Conservation (phyloP, 495 filamentous ascomycete species). For the Lophiostoma macrostomum region DNA sequence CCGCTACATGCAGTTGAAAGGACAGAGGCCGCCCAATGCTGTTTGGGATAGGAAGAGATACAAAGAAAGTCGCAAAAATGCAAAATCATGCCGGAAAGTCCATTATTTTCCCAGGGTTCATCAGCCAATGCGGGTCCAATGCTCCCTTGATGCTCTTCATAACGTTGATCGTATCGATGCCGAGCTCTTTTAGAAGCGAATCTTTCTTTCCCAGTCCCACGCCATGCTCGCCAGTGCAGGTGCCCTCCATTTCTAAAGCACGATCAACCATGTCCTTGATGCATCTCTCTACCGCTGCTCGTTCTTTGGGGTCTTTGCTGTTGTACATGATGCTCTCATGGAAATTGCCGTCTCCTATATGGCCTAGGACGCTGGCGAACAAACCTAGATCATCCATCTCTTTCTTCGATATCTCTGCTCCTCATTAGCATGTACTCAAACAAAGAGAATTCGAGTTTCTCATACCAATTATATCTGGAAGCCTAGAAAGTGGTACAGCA, state of each 20-base stretch:
- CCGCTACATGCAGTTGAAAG: conserved; percentile 9
- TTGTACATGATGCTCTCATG: conserved; percentile 88
- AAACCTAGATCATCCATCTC: conserved; percentile 81
- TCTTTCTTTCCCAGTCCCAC: conserved; percentile 87
- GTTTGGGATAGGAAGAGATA: not conserved
- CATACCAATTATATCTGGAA: conserved; percentile 79
- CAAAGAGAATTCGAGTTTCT: not conserved
- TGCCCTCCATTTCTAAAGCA: conserved; percentile 89
- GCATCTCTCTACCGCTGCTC: conserved; percentile 68
- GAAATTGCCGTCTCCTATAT: conserved; percentile 90
- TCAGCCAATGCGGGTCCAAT: conserved; percentile 85
- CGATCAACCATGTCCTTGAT: conserved; percentile 86
- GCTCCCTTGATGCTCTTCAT: conserved; percentile 83
- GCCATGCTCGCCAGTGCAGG: conserved; percentile 88
- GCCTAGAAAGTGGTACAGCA: conserved; percentile 78
- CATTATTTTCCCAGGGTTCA: conserved; percentile 92
- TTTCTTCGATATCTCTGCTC: conserved; percentile 74
- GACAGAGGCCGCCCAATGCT: conserved; percentile 29
- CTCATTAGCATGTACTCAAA: not conserved
- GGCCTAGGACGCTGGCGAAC: conserved; percentile 81
- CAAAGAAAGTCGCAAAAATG: not conserved
- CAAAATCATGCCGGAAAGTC: conserved; percentile 45
- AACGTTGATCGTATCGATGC: conserved; percentile 70
- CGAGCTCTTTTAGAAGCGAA: conserved; percentile 76
- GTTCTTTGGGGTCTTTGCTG: conserved; percentile 59